Conservation (phyloP, 805 yeast genomes). For the Hanseniaspora nectarophila region DNA sequence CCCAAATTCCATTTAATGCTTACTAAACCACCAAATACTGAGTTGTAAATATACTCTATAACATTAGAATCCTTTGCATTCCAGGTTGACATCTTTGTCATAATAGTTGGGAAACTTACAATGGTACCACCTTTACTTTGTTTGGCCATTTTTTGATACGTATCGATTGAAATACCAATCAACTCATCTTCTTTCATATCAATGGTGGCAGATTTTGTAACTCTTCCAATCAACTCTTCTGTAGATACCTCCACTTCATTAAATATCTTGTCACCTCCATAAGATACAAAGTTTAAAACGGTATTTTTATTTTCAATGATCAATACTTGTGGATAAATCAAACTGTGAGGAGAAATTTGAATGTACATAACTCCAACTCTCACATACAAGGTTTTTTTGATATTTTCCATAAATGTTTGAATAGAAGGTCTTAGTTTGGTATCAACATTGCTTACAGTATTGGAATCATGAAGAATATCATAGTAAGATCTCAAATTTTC, state of each 20-base stretch:
- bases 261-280: constrained; percentile 30
- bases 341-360: constrained; percentile 72
- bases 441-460: constrained; percentile 22
- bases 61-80: constrained; percentile 41
- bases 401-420: constrained; percentile 24
- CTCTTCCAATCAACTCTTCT: constrained; percentile 50
- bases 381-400: constrained; percentile 61
- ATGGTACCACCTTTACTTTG: constrained; percentile 69
- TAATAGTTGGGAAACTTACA: constrained; percentile 64
- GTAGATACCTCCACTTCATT: constrained; percentile 51
- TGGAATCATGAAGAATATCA: constrained; percentile 59
- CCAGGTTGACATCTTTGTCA: constrained; percentile 63
- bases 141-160: constrained; percentile 44
- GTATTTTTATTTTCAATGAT: constrained; percentile 47
- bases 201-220: constrained; percentile 44
- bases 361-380: constrained; percentile 43
- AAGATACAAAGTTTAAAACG: constrained; percentile 38
- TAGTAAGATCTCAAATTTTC: constrained; percentile 62
- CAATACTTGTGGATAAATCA: constrained; percentile 66
- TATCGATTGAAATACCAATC: constrained; percentile 36
- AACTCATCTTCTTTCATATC: constrained; percentile 36
- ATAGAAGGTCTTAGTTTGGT: constrained; percentile 25
- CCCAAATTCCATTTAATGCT: constrained; percentile 92
- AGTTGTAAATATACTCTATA: constrained; percentile 56
- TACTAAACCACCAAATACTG: constrained; percentile 78